These are phyloP conservation scores for Monosiga brevicollis DNA, from an alignment of 78 protist genomes.

Conservation along the genomic window DNA sequence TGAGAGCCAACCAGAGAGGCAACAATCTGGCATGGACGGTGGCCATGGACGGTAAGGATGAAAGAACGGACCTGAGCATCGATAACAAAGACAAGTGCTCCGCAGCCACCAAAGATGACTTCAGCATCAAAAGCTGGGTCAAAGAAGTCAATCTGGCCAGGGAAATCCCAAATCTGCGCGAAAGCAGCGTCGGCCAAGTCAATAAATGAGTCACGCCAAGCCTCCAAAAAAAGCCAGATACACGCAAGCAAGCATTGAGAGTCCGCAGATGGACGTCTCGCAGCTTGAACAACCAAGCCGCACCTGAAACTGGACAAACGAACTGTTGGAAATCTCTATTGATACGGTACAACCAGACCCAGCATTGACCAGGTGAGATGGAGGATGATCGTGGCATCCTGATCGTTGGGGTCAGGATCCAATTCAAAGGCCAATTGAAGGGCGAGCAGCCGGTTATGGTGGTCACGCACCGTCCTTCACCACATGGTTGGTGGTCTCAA, in stretches of 20 bases:
- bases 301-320: conserved; percentile 83
- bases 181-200: no score
- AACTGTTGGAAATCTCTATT: conserved; percentile 62
- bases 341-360: no score
- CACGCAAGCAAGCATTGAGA: no score
- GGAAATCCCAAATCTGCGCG: conserved; percentile 83
- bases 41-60: no score
- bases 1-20: no score
- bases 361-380: no score
- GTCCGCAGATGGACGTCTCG: no score
- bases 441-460: conserved; percentile 6
- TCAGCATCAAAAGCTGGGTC: conserved; percentile 65
- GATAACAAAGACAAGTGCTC: conserved; percentile 91
- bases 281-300: no score
- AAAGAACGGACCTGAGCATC: conserved; percentile 67
- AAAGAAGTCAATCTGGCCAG: conserved; percentile 79
- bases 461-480: conserved; percentile 40
- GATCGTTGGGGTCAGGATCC: neutral
- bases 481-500: conserved; percentile 69
- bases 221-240: no score
- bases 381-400: neutral
- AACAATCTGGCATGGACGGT: no score
- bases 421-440: neutral
- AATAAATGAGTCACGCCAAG: no score
- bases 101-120: conserved; percentile 58